phyloP scores from a whole-genome alignment of 768 basidiomycete genomes.

The Podaxis pistillaris region DNA sequence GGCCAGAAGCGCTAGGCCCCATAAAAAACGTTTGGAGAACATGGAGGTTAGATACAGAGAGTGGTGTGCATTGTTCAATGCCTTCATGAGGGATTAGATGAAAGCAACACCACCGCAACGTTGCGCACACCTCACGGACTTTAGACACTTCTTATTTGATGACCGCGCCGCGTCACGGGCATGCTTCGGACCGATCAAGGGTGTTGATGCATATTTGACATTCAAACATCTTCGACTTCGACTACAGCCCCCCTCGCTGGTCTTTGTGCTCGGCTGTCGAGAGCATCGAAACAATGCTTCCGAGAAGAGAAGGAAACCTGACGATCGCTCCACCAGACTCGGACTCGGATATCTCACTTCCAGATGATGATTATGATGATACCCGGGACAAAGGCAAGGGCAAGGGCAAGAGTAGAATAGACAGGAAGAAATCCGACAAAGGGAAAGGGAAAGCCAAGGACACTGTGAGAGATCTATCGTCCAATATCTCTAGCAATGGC shows the following conservation, averaged over 20 bases:
- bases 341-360: slow-evolving; percentile 70
- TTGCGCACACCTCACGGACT: neutral
- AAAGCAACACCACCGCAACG: slow-evolving; percentile 12
- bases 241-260: neutral
- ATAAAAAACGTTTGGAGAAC: slow-evolving; percentile 8
- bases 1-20: slow-evolving; percentile 1
- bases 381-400: slow-evolving; percentile 54
- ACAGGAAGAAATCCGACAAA: slow-evolving; percentile 33
- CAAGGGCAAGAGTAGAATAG: slow-evolving; percentile 53
- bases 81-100: slow-evolving; percentile 5
- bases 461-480: slow-evolving; percentile 25
- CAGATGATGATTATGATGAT: slow-evolving; percentile 44
- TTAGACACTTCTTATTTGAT: neutral
- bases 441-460: slow-evolving; percentile 57
- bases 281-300: slow-evolving; percentile 27
- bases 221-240: too few species aligned
- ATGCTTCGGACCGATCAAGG: neutral
- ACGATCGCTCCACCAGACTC: slow-evolving; percentile 58
- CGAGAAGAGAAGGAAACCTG: slow-evolving; percentile 32
- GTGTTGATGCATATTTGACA: slow-evolving; percentile 12
- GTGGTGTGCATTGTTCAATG: neutral
- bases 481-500: slow-evolving; percentile 2
- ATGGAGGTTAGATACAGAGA: slow-evolving; percentile 9
- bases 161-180: neutral
- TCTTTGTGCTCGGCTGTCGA: neutral